phyloP scores from a whole-genome alignment of 2,329 filamentous ascomycete species.

The Pyrenophora graminea region DNA sequence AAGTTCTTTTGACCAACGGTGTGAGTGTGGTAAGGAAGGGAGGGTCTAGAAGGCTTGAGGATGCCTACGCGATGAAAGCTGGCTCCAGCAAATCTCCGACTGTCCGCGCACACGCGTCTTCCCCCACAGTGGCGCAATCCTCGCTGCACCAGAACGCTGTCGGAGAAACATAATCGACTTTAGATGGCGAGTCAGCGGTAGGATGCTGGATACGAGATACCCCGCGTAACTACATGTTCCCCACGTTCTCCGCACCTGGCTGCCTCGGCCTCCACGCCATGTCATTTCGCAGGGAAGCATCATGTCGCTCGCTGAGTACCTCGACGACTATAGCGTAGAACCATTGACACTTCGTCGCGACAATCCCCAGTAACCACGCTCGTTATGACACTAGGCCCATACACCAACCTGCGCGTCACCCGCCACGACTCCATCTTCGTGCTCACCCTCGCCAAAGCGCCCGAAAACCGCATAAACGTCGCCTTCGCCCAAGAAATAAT shows the following conservation, averaged over 20 bases:
- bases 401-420: slow-evolving; percentile 53
- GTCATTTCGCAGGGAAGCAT: not conserved
- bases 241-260: slow-evolving; percentile 28
- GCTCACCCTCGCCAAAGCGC: slow-evolving; percentile 59
- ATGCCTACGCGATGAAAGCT: too few relatives aligned
- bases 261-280: slow-evolving; percentile 24
- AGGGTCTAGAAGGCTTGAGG: too few relatives aligned
- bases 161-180: too few relatives aligned
- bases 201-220: slow-evolving; percentile 15
- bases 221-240: slow-evolving; percentile 13
- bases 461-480: slow-evolving; percentile 59
- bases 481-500: slow-evolving; percentile 59
- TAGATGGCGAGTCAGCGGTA: not conserved
- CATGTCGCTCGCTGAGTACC: not conserved
- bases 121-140: too few relatives aligned
- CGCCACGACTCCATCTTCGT: slow-evolving; percentile 56
- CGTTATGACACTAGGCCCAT: slow-evolving; percentile 32
- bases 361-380: not conserved
- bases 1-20: too few relatives aligned
- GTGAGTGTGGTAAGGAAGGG: too few relatives aligned
- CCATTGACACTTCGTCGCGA: not conserved
- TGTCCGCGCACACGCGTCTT: too few relatives aligned
- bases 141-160: too few relatives aligned
- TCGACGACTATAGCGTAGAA: not conserved
- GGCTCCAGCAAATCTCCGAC: too few relatives aligned